phyloP scores from a whole-genome alignment of 192 early-diverging fungal genomes.

The Coemansia sp. region DNA sequence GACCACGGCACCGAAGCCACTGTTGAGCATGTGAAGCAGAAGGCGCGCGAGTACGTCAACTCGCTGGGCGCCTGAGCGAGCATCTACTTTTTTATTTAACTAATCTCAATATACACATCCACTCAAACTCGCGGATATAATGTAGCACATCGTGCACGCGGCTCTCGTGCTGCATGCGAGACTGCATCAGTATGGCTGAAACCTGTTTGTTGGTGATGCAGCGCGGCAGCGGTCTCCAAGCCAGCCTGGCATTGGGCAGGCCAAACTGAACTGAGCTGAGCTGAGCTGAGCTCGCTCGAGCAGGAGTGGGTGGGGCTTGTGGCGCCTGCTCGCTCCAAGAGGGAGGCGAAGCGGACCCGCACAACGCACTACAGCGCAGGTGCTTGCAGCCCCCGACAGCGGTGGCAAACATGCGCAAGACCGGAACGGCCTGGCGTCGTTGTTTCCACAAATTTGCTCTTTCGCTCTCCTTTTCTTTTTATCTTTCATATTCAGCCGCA shows the following conservation, averaged over 20 bases:
- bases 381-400: neutral
- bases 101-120: neutral
- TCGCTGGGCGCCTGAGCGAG: conserved; percentile 24
- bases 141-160: no score
- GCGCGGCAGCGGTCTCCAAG: neutral
- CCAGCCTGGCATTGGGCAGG: neutral
- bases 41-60: conserved; percentile 79
- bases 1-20: conserved; percentile 71
- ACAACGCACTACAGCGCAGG: neutral
- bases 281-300: neutral
- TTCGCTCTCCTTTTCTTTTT: conserved; percentile 7
- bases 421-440: neutral
- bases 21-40: conserved; percentile 84
- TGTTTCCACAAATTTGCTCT: neutral
- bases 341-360: neutral
- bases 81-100: neutral
- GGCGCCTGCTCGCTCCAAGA: neutral
- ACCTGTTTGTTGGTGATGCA: neutral
- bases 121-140: neutral
- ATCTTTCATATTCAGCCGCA: neutral
- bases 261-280: neutral
- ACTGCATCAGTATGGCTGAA: neutral
- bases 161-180: neutral
- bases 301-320: conserved; percentile 8
- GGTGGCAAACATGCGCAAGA: neutral